Evolutionary conservation across 2,329 filamentous ascomycete species (phyloP), one percentile per base, ranked within the genome.

Genomic region (Peltaster fructicola): DNA sequence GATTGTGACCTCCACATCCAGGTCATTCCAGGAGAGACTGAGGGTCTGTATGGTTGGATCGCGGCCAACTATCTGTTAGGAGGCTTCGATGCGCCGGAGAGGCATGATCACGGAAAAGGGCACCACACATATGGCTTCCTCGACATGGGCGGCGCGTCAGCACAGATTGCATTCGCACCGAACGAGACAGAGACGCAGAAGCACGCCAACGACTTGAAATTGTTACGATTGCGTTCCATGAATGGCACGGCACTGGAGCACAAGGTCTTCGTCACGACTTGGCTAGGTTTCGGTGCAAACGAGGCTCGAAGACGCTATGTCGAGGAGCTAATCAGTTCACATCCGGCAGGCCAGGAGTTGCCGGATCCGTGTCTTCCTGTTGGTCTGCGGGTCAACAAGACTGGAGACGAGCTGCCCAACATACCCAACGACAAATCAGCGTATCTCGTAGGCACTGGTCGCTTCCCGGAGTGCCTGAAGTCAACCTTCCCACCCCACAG

Each of bases 121-220:
- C 88, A 95, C 47, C 78, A 84, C 44, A 98, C 88, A 0, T 98
- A 95, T 50, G 88, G 88, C 1, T 98, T 98, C 44, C 58, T 98
- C 32, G 88, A 98, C 47, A 98, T 98, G 90, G 88, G 88, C 24
- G 88, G 88, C 25, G 88, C 88, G 14, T 95, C 85, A 0, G 85
- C 88, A 9, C 88, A 98, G 53, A 95, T 98, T 43, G 88, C 90
- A 0, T 98, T 98, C 50, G 85, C 84, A 2, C 88, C 88, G 1
- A 98, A 98, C 51, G 56, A 66, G 4, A 95, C 88, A 1, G 88
- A 98, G 49, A 73, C 82, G 2, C 67, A 73, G 42, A 88, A 82
- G 44, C 90, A 98, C 48, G 74, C 80, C 0, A 67, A 93, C 33
- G 82, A 95, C 45, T 56, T 98, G 27, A 92, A 82, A 35, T 51